Evolutionary conservation across 257 asterid genomes (phyloP), one percentile per base, ranked within the genome.

Genomic region (Penstemon barbatus): DNA sequence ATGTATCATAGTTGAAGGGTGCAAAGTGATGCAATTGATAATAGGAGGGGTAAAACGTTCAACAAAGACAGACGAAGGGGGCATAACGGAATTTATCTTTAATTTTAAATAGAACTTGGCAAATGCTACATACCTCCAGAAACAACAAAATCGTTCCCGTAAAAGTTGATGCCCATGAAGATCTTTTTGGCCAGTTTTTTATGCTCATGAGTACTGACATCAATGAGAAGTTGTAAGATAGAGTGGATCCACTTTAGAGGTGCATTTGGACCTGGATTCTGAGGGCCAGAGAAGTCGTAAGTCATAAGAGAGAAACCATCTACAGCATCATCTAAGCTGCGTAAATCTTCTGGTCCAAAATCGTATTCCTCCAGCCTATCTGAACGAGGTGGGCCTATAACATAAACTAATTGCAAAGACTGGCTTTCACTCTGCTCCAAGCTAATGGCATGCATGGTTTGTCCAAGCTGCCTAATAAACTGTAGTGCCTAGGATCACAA

Each of bases 291-390:
- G 90, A 87, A 89, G 77, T 93, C 99, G 18, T 90, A 93, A 18
- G 99, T 90, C 99, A 93, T 90, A 53, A 93, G 91, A 64, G 99
- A 90, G 86, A 87, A 93, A 62, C 96, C 96, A 75, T 93, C 97
- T 49, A 93, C 95, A 50, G 77, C 74, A 43, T 78, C 78, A 52
- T 85, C 69, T 80, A 93, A 76, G 73, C 77, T 77, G 40, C 8
- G 77, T 73, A 93, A 86, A 84, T 90, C 98, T 68, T 83, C 82
- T 44, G 96, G 87, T 74, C 95, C 92, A 75, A 93, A 87, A 80
- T 93, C 99, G 70, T 81, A 82, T 15, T 77, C 92, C 73, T 85
- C 88, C 48, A 87, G 79, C 61, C 75, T 74, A 58, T 81, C 81
- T 15, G 97, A 87, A 72, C 62, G 90, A 19, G 97, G 95, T 49